Base-by-base conservation (phyloP, 192 early-diverging fungal species). In the Backusella circina region DNA sequence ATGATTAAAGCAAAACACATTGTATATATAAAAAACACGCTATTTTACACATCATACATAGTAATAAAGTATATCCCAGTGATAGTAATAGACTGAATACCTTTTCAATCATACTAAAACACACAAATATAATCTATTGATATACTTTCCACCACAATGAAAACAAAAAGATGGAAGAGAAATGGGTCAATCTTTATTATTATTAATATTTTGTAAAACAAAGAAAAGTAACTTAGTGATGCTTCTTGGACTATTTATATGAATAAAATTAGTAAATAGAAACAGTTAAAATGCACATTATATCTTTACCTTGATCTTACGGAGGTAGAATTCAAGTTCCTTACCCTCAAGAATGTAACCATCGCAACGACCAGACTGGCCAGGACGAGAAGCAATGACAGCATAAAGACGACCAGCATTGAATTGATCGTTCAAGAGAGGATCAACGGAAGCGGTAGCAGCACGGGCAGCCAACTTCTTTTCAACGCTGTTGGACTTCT, bases 331-430 rank as follows among this genome's bases (percentile, higher is more conserved):
- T 76, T 98, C 98, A 80, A 99, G 94, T 89, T 99, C 98, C 92
- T 98, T 96, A 80, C 98, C 98, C 87, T 99, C 98, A 70, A 99
- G 90, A 83, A 99, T 93, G 91, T 98, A 98, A 71, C 98, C 98
- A 85, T 99, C 98, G 79, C 90, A 88, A 83, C 98, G 94, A 75
- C 98, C 98, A 79, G 93, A 93, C 89, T 99, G 98, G 81, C 98
- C 98, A 38, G 97, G 98, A 82, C 97, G 94, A 76, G 97, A 99
- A 51, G 95, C 83, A 80, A 99, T 87, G 82, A 91, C 90, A 82
- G 97, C 97, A 83, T 88, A 97, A 75, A 95, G 87, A 90, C 96
- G 95, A 80, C 96, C 96, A 73, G 96, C 90, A 85, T 87, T 88
- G 83, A 99, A 97, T 91, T 98, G 97, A 84, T 97, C 93, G 74